Percentiles rank a stretch among this genome's conserved stretches.
Conservation (phyloP, 768 basidiomycete species). For the Amanita pallidorosea region DNA sequence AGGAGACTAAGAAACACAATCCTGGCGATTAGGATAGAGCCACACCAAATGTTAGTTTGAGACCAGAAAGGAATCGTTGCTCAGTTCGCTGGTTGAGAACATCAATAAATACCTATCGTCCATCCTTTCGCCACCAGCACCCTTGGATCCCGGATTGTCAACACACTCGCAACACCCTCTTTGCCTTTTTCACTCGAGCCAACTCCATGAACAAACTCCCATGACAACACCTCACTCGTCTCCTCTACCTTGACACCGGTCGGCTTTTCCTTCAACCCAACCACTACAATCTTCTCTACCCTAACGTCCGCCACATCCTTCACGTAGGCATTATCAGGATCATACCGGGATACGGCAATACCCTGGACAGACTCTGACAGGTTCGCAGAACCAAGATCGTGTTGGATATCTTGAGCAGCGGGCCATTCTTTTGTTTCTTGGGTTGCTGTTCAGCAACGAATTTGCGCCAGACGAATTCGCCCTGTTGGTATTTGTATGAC, state of each 20-base stretch:
- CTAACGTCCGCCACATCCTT: slow-evolving; percentile 54
- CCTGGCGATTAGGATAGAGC: no score
- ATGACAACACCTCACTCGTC: slow-evolving; percentile 41
- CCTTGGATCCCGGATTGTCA: slow-evolving; percentile 71
- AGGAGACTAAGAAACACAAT: no score
- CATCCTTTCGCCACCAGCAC: slow-evolving; percentile 52
- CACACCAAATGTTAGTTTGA: no score
- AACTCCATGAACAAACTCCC: slow-evolving; percentile 55
- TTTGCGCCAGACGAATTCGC: slow-evolving; percentile 77
- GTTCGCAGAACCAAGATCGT: slow-evolving; percentile 38
- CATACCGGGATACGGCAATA: slow-evolving; percentile 36
- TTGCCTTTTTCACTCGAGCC: slow-evolving; percentile 29
- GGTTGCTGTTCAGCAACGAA: slow-evolving; percentile 47
- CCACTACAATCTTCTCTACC: slow-evolving; percentile 73
- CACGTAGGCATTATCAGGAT: slow-evolving; percentile 58
- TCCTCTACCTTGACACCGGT: slow-evolving; percentile 42
- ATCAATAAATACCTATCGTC: slow-evolving; percentile 28
- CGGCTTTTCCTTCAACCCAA: slow-evolving; percentile 62
- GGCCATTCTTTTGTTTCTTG: slow-evolving; percentile 21
- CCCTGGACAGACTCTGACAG: slow-evolving; percentile 40
- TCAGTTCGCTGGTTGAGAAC: no score
- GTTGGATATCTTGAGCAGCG: slow-evolving; percentile 36
- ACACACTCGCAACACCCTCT: slow-evolving; percentile 48
- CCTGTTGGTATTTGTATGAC: slow-evolving; percentile 61
- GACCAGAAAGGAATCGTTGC: no score